A percentile compares a stretch with the other conserved stretches of the same genome.
These are phyloP conservation scores for Crataegus laevigata DNA, from an alignment of 306 rosid genomes.

Conservation along the genomic window DNA sequence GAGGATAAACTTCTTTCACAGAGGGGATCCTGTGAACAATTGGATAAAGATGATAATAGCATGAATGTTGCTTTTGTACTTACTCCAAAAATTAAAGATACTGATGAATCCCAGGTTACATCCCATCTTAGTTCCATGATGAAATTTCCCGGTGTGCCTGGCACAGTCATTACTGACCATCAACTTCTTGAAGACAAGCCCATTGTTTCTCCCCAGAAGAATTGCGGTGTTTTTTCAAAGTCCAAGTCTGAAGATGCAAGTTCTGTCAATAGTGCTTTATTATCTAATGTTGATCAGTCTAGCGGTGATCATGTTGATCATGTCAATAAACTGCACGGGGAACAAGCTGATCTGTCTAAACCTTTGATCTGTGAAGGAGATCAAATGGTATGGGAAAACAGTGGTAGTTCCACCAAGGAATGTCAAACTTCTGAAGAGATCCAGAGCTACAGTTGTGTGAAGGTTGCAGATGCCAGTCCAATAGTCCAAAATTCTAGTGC, in stretches of 20 bases:
- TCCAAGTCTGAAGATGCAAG: constrained; percentile 12
- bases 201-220: constrained; percentile 11
- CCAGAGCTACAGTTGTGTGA: constrained; percentile 9
- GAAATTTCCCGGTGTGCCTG: constrained; percentile 1
- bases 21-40: constrained; percentile 12
- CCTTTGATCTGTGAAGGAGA: constrained; percentile 13
- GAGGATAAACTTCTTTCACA: constrained; percentile 15
- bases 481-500: constrained; percentile 16
- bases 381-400: constrained; percentile 16
- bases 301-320: constrained; percentile 7
- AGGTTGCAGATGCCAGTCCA: constrained; percentile 20
- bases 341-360: constrained; percentile 27
- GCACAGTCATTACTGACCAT: constrained; percentile 1
- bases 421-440: constrained; percentile 24
- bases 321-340: constrained; percentile 13
- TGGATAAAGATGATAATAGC: constrained; percentile 25
- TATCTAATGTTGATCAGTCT: constrained; percentile 12
- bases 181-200: constrained; percentile 21
- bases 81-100: constrained; percentile 1
- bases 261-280: background rate
- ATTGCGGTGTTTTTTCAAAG: constrained; percentile 19
- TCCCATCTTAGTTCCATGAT: background rate
- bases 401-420: constrained; percentile 12
- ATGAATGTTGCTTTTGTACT: constrained; percentile 1
- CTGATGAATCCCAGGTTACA: constrained; percentile 3